phyloP scores from a whole-genome alignment of 495 filamentous ascomycete genomes.

The Daldinia concentrica region DNA sequence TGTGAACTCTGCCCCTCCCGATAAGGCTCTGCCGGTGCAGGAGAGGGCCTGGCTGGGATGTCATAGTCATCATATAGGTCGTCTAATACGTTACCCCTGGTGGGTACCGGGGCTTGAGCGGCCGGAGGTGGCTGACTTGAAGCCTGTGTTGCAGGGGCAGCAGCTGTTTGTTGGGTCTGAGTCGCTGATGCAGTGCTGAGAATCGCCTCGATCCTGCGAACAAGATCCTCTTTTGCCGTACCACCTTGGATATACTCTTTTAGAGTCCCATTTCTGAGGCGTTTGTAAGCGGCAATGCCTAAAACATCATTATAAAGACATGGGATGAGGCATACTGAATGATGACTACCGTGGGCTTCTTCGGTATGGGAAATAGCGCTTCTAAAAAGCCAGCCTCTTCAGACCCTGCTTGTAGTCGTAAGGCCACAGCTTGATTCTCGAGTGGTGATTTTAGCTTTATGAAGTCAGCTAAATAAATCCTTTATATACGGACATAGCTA shows the following conservation, averaged over 20 bases:
- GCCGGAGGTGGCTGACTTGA: constrained; percentile 16
- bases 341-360: constrained; percentile 77
- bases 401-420: constrained; percentile 74
- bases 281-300: neutral
- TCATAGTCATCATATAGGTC: constrained; percentile 39
- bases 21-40: constrained; percentile 4
- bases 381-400: constrained; percentile 82
- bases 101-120: constrained; percentile 24
- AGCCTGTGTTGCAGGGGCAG: constrained; percentile 19
- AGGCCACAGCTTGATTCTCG: constrained; percentile 65
- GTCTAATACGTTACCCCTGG: constrained; percentile 16
- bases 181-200: constrained; percentile 38
- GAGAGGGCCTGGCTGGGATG: constrained; percentile 12
- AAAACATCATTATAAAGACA: neutral
- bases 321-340: constrained; percentile 66
- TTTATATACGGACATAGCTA: neutral
- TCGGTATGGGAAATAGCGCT: constrained; percentile 78
- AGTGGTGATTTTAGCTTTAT: constrained; percentile 59
- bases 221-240: constrained; percentile 66
- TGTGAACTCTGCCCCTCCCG: constrained; percentile 21
- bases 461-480: constrained; percentile 5
- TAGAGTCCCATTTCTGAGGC: constrained; percentile 65
- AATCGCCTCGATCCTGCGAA: constrained; percentile 56
- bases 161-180: constrained; percentile 19
- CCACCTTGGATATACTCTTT: constrained; percentile 72